phyloP scores from a whole-genome alignment of 805 yeast species.

The Danielia oregonensis region DNA sequence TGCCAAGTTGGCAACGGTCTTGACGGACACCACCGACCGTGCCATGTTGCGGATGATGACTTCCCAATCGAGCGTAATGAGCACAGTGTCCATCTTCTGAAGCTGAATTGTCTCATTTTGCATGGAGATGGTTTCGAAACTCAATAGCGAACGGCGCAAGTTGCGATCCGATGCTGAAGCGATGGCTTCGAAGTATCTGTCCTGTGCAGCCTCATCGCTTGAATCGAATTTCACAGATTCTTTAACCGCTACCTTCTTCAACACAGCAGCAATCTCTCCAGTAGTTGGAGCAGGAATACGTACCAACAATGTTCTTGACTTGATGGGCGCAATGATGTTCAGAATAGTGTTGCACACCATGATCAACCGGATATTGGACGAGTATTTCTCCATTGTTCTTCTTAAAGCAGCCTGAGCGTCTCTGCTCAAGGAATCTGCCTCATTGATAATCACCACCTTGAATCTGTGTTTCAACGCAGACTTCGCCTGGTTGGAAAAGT shows the following conservation, averaged over 20 bases:
- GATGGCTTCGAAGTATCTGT: slow-evolving; percentile 44
- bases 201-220: slow-evolving; percentile 31
- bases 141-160: slow-evolving; percentile 69
- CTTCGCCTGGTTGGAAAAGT: slow-evolving; percentile 51
- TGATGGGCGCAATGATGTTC: slow-evolving; percentile 88
- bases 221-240: slow-evolving; percentile 49
- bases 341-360: slow-evolving; percentile 87
- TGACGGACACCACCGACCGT: slow-evolving; percentile 50
- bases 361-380: slow-evolving; percentile 79
- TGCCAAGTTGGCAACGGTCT: slow-evolving; percentile 59
- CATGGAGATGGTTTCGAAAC: slow-evolving; percentile 79
- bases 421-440: slow-evolving; percentile 83
- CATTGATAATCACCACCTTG: slow-evolving; percentile 82
- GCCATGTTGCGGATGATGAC: slow-evolving; percentile 69
- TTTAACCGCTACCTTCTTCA: slow-evolving; percentile 50
- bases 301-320: slow-evolving; percentile 86
- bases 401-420: slow-evolving; percentile 96
- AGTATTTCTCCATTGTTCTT: slow-evolving; percentile 94
- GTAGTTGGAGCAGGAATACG: slow-evolving; percentile 78
- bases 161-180: slow-evolving; percentile 62
- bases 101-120: slow-evolving; percentile 50
- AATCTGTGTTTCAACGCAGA: slow-evolving; percentile 47
- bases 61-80: slow-evolving; percentile 84
- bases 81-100: slow-evolving; percentile 32
- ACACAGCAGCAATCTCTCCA: slow-evolving; percentile 53